phyloP scores from a whole-genome alignment of 2,329 filamentous ascomycete genomes.

The Cytospora chrysosperma region DNA sequence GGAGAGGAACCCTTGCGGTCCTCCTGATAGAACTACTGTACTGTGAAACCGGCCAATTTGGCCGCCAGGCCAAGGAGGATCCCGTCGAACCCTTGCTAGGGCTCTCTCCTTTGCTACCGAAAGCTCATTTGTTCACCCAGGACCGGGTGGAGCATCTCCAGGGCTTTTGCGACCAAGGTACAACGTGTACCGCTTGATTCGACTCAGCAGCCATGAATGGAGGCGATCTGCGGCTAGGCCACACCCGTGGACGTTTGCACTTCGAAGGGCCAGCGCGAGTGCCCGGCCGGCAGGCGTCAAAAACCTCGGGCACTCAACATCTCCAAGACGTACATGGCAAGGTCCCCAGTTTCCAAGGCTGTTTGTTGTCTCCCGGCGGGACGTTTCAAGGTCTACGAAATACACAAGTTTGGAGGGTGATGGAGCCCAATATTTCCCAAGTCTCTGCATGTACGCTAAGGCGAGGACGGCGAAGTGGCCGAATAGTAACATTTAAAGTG shows the following conservation, averaged over 20 bases:
- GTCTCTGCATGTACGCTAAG: background rate
- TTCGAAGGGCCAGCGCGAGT: background rate
- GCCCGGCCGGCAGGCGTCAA: background rate
- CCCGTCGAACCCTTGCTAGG: too few species aligned
- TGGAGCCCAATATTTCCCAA: background rate
- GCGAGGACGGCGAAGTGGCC: background rate
- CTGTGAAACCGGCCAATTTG: background rate
- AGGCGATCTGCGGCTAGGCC: background rate
- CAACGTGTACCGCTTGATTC: background rate
- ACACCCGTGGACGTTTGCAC: background rate
- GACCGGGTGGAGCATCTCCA: background rate
- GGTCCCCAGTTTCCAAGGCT: background rate
- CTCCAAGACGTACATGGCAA: background rate
- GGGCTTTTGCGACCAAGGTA: too few species aligned
- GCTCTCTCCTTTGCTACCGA: background rate
- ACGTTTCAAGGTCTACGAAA: too few species aligned
- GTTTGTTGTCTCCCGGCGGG: background rate
- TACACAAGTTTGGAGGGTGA: background rate
- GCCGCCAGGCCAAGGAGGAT: too few species aligned
- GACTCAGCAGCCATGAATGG: too few species aligned
- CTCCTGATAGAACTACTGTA: background rate
- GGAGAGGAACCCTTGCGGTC: background rate
- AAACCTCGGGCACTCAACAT: background rate
- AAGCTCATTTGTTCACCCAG: background rate
- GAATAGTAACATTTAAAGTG: too few species aligned